Evolutionary conservation across 768 basidiomycete species (phyloP), one percentile per base, ranked within the genome.

Genomic region (Trametes sanguinea): DNA sequence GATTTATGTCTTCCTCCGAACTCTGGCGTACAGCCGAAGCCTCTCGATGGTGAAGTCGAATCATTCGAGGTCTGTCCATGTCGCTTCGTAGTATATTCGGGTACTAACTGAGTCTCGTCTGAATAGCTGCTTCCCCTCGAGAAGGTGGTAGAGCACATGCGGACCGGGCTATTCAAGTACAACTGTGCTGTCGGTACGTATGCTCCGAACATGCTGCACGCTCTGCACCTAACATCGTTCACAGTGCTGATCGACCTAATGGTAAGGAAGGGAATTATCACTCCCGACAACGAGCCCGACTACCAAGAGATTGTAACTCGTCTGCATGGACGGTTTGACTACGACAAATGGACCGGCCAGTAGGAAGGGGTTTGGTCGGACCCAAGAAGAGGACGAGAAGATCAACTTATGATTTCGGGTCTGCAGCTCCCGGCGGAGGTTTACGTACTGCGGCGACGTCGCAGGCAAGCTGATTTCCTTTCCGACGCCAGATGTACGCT

Each of bases 201-300:
- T n/a, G n/a, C n/a, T n/a, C n/a, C n/a, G n/a, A n/a, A n/a, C n/a
- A n/a, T n/a, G n/a, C n/a, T n/a, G n/a, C n/a, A n/a, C n/a, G n/a
- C n/a, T n/a, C n/a, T n/a, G n/a, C n/a, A n/a, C n/a, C n/a, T n/a
- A n/a, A n/a, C n/a, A n/a, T n/a, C n/a, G n/a, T n/a, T n/a, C n/a
- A n/a, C n/a, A n/a, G n/a, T n/a, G n/a, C n/a, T n/a, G n/a, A 77
- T 98, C 48, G 95, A 98, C 73, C 88, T 98, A 61, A 82, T 98
- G 73, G 83, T 98, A 52, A 85, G 95, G 1, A 87, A 90, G 61
- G 95, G 95, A 0, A 80, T 87, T 62, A 78, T 98, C 54, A 95
- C 93, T 0, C 84, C 93, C 0, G 95, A 96, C 62, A 91, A 88
- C 61, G 97, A 98, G 71, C 86, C 89, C 1, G 79, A 92, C 62